Conservation (phyloP, 495 filamentous ascomycete genomes). For the Aspergillus sclerotioniger region DNA sequence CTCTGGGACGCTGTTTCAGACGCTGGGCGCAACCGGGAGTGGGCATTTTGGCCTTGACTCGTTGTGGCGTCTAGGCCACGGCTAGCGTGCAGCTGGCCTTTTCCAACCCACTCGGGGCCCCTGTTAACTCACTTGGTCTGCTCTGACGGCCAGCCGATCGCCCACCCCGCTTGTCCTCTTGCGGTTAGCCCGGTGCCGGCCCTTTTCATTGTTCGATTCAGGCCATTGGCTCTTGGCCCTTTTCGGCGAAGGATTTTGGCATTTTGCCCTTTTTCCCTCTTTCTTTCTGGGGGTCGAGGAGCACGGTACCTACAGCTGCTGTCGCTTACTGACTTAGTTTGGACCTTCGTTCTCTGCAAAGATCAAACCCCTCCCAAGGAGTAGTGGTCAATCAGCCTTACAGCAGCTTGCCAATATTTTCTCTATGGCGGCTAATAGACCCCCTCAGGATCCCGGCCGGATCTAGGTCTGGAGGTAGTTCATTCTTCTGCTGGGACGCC, state of each 20-base stretch:
- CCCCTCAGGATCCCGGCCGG: neutral
- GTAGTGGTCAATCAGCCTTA: neutral
- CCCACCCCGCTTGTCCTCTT: constrained; percentile 11
- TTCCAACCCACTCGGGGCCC: constrained; percentile 21
- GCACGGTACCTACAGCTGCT: neutral
- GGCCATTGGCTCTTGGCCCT: neutral
- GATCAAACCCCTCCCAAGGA: neutral
- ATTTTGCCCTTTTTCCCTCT: neutral
- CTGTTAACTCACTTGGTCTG: neutral
- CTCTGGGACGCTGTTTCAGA: constrained; percentile 21
- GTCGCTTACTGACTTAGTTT: too few relatives aligned
- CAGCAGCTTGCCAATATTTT: neutral
- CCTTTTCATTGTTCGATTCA: neutral
- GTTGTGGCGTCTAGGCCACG: constrained; percentile 28
- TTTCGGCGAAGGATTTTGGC: neutral
- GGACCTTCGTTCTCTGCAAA: too few relatives aligned
- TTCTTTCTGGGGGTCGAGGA: neutral
- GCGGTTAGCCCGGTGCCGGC: neutral
- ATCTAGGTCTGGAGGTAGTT: neutral
- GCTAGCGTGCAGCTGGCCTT: constrained; percentile 23
- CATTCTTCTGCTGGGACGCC: constrained; percentile 4
- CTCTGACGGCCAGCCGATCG: constrained; percentile 19
- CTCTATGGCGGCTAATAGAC: neutral
- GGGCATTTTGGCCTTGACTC: constrained; percentile 18
- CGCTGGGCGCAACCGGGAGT: constrained; percentile 10